Conservation (phyloP, 768 basidiomycete species). For the Clitopilus hobsonii region DNA sequence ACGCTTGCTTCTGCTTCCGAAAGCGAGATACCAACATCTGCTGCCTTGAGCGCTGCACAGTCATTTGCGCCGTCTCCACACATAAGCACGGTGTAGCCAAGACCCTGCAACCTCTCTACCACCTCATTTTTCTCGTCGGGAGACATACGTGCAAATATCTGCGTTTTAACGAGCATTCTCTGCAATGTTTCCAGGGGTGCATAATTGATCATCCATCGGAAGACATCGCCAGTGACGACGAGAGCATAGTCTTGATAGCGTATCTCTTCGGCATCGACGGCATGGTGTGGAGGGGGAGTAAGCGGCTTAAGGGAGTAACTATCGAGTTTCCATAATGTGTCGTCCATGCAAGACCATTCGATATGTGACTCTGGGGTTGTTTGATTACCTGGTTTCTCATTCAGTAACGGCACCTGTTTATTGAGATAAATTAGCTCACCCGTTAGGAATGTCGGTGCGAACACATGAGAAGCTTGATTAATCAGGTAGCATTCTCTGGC, state of each 20-base stretch:
- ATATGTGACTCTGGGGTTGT: constrained; percentile 54
- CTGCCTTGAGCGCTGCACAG: constrained; percentile 96
- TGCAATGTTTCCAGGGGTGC: constrained; percentile 93
- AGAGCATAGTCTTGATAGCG: constrained; percentile 86
- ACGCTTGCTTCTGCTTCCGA: constrained; percentile 99
- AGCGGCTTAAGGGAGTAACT: constrained; percentile 82
- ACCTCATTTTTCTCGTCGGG: constrained; percentile 99
- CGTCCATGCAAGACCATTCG: constrained; percentile 92
- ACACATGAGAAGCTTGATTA: constrained; percentile 85
- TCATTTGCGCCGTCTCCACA: constrained; percentile 99
- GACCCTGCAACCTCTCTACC: constrained; percentile 85
- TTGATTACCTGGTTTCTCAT: constrained; percentile 42
- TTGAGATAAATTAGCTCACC: constrained; percentile 42
- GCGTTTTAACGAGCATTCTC: constrained; percentile 94
- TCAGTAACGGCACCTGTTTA: neutral
- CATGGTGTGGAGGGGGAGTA: constrained; percentile 63
- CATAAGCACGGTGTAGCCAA: constrained; percentile 97
- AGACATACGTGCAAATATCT: constrained; percentile 98
- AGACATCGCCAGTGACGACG: constrained; percentile 91
- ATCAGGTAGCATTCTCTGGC: constrained; percentile 91
- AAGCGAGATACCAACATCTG: constrained; percentile 93
- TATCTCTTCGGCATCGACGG: constrained; percentile 65
- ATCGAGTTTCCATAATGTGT: constrained; percentile 80
- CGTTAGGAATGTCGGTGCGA: constrained; percentile 71
- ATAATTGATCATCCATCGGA: constrained; percentile 97